These are phyloP conservation scores for Coniochaeta prunicola DNA, from an alignment of 2,329 filamentous ascomycete genomes.

Conservation along the genomic window DNA sequence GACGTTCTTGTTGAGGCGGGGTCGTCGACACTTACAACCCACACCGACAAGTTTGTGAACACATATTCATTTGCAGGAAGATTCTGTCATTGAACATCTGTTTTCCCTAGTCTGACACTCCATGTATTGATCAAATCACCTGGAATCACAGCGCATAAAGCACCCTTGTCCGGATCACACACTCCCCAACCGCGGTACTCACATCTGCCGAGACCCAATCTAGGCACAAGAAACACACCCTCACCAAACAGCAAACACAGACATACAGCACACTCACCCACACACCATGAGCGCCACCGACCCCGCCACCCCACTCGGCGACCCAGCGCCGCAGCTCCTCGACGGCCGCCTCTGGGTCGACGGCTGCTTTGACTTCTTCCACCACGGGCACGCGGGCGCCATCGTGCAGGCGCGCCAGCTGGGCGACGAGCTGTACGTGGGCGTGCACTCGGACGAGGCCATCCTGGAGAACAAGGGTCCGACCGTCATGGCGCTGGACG, in stretches of 20 bases:
- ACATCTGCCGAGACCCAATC: neutral
- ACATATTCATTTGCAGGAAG: neutral
- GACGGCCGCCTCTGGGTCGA: conserved; percentile 91
- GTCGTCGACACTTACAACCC: neutral
- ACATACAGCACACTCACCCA: too few species aligned
- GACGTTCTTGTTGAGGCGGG: neutral
- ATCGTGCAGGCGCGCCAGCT: conserved; percentile 94
- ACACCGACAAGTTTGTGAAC: neutral
- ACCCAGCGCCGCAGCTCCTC: conserved; percentile 46
- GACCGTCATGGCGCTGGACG: conserved; percentile 89
- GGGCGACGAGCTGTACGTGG: conserved; percentile 80
- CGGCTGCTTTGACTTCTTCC: conserved; percentile 98
- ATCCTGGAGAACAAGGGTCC: conserved; percentile 97
- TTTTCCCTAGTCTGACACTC: neutral
- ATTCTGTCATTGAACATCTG: neutral
- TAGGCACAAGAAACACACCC: neutral
- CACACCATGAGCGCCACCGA: conserved; percentile 13
- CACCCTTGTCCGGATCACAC: neutral
- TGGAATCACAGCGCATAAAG: neutral
- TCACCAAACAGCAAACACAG: neutral
- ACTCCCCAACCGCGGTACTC: neutral
- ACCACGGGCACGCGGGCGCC: conserved; percentile 94
- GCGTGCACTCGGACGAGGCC: conserved; percentile 90
- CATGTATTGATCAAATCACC: neutral
- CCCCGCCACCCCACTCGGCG: conserved; percentile 27